Percentiles rank a stretch among this genome's conserved stretches.
phyloP scores from a whole-genome alignment of 495 filamentous ascomycete genomes.

The Cercophora sp. region DNA sequence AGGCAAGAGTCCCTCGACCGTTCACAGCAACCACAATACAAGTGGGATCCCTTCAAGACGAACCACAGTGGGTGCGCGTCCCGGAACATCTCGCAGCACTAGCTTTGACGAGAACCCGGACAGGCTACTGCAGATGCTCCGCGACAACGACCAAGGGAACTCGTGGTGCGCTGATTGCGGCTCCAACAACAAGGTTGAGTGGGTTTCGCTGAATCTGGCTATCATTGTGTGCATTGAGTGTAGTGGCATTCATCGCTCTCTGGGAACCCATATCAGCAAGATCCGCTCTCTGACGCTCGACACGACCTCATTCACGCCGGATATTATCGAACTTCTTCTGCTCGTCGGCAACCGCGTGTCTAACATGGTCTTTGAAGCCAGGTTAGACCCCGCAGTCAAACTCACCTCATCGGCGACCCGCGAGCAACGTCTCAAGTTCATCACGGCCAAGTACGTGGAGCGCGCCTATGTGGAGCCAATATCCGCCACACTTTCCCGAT shows the following conservation, averaged over 20 bases:
- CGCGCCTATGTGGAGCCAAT: slow-evolving; percentile 75
- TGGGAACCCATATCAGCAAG: slow-evolving; percentile 97
- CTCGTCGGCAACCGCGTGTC: slow-evolving; percentile 90
- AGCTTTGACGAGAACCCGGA: slow-evolving; percentile 75
- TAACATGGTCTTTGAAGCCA: slow-evolving; percentile 96
- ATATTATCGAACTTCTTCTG: slow-evolving; percentile 91
- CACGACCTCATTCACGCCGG: slow-evolving; percentile 89
- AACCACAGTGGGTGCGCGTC: slow-evolving; percentile 81
- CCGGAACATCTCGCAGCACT: slow-evolving; percentile 64
- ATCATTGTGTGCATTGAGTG: slow-evolving; percentile 98
- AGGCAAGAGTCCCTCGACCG: slow-evolving; percentile 82
- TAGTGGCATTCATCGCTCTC: slow-evolving; percentile 92
- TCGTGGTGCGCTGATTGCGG: slow-evolving; percentile 94
- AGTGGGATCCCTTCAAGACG: slow-evolving; percentile 64
- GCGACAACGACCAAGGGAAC: slow-evolving; percentile 90
- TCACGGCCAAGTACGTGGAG: slow-evolving; percentile 91
- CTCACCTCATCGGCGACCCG: slow-evolving; percentile 71
- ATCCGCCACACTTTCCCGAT: slow-evolving; percentile 69
- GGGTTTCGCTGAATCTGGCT: slow-evolving; percentile 97
- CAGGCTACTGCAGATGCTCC: slow-evolving; percentile 78
- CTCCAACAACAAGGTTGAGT: slow-evolving; percentile 87
- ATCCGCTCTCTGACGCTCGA: slow-evolving; percentile 93
- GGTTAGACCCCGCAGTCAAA: slow-evolving; percentile 65
- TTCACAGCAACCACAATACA: slow-evolving; percentile 43
- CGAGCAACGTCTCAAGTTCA: slow-evolving; percentile 87